A percentile compares a stretch with the other conserved stretches of the same genome.
Evolutionary conservation across 257 asterid genomes (phyloP).

Genomic region (Solanum neorickii): DNA sequence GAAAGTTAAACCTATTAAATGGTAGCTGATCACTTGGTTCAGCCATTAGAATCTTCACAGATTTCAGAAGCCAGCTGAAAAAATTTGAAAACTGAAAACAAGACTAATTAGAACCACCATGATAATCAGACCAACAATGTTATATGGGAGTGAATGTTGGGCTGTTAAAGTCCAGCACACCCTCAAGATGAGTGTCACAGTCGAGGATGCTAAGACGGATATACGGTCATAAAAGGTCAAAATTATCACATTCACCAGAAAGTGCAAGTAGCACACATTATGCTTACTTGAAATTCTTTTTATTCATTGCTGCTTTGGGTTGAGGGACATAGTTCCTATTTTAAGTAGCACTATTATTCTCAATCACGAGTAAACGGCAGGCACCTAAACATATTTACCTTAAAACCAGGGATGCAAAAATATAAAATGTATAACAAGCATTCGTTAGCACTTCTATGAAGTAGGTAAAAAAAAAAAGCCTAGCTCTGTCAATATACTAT

Average conservation of each 20-base stretch:
- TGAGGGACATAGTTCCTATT: not conserved
- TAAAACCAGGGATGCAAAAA: not conserved
- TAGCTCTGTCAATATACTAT: not conserved
- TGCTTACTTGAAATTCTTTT: not conserved
- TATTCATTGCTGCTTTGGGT: not conserved
- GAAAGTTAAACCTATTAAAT: slow-evolving; percentile 69
- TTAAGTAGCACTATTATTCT: not conserved
- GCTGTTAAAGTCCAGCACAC: not conserved
- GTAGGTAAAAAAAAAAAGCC: not conserved
- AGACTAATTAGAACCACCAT: slow-evolving; percentile 15
- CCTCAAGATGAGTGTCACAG: not conserved
- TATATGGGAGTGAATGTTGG: not conserved
- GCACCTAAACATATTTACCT: not conserved
- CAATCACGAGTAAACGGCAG: not conserved
- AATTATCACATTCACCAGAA: not conserved
- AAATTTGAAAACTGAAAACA: slow-evolving; percentile 80
- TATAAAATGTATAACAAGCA: not conserved
- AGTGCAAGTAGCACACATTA: not conserved
- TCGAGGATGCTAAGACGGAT: not conserved
- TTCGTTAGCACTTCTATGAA: not conserved
- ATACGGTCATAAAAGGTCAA: not conserved
- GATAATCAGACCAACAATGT: not conserved
- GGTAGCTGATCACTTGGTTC: slow-evolving; percentile 95
- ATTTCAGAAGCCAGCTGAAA: slow-evolving; percentile 96
- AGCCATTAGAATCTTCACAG: slow-evolving; percentile 82